Evolutionary conservation across 371 early-diverging fungal species (phyloP), one percentile per base, ranked within the genome.

Genomic region (Dichotomocladium elegans): DNA sequence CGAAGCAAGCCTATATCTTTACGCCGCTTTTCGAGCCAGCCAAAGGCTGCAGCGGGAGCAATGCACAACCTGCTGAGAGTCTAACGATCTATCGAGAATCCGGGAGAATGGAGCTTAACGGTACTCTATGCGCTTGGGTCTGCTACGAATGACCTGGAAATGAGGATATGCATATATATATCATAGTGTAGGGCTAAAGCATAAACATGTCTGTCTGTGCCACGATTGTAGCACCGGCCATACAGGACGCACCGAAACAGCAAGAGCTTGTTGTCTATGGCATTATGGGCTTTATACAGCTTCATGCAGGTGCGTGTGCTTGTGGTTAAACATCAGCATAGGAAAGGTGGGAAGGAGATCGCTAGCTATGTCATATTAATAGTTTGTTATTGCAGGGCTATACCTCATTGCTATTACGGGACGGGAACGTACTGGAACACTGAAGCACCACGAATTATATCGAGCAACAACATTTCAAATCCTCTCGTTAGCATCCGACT

Each of bases 321-420:
- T n/a, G n/a, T n/a, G n/a, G 8, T 25, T 19, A 25, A 19, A 22
- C 17, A 22, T 33, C 33, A 10, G 33, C n/a, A 40, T 7, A 48
- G 58, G 29, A 31, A 51, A 41, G 19, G 24, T 40, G 24, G 10
- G 22, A 33, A 3, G 15, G 14, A 7, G 11, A 25, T n/a, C 21
- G 10, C 3, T 21, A 3, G 14, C 49, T 9, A 34, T 25, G 6
- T 22, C 30, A 6, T n/a, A 41, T 22, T 22, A 1, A 26, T 29
- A 8, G 3, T 7, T 14, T 1, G 27, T 37, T 6, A 25, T 22
- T 35, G 5, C 55, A 62, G 63, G 55, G 47, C 50, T 53, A 30
- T 63, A 63, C 51, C 57, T 97, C 61, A 76, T 97, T 34, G 82
- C 91, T 29, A 87, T 95, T 37, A 94, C 93, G 4, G 84, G 83